phyloP scores from a whole-genome alignment of 176 grass and related monocot species.

The Cymbopogon citratus region DNA sequence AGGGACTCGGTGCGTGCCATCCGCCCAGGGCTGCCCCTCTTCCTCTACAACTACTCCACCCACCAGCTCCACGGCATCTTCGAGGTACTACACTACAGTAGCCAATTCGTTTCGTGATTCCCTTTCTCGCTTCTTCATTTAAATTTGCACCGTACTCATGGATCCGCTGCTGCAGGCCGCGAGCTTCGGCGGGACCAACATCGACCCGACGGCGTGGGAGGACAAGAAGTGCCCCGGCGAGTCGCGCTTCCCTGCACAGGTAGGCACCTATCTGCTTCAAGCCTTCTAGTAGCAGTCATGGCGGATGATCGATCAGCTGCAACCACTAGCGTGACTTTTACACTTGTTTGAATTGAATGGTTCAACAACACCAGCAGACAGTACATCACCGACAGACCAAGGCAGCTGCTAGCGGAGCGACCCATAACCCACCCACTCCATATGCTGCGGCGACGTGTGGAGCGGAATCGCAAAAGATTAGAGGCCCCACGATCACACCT shows the following conservation, averaged over 20 bases:
- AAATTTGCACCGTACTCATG: not conserved
- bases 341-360: not conserved
- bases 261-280: not conserved
- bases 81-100: constrained; percentile 74
- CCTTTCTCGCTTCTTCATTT: not conserved
- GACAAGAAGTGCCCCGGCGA: constrained; percentile 96
- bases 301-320: not conserved
- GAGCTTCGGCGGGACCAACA: constrained; percentile 95
- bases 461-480: not conserved
- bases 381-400: not conserved
- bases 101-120: not conserved
- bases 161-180: constrained; percentile 41
- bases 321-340: not conserved
- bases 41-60: constrained; percentile 99
- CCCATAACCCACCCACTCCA: not conserved
- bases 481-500: too few species aligned
- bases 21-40: constrained; percentile 85
- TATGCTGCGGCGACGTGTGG: not conserved
- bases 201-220: constrained; percentile 97
- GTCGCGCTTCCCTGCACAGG: constrained; percentile 96
- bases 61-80: constrained; percentile 99
- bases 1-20: constrained; percentile 93
- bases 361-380: not conserved
- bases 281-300: not conserved
- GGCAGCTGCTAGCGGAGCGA: not conserved